phyloP scores from a whole-genome alignment of 495 filamentous ascomycete genomes.

The Aspergillus diversus region DNA sequence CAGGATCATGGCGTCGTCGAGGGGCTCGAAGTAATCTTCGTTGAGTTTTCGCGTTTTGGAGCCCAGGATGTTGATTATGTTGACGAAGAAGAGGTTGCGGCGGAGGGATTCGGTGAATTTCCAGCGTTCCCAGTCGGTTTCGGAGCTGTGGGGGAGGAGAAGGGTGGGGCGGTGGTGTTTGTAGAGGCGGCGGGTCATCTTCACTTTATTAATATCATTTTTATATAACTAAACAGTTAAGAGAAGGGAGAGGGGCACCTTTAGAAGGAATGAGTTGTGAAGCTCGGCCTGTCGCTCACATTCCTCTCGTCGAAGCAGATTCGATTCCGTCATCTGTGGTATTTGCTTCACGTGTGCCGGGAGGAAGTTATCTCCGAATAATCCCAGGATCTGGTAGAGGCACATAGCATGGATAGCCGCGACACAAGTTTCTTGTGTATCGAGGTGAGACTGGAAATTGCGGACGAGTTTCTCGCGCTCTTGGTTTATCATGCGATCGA shows the following conservation, averaged over 20 bases:
- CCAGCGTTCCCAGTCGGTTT: slow-evolving; percentile 24
- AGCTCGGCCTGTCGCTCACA: slow-evolving; percentile 12
- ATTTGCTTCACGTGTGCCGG: slow-evolving; percentile 3
- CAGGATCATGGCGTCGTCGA: slow-evolving; percentile 17
- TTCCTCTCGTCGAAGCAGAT: not conserved
- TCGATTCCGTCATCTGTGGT: not conserved
- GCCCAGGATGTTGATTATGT: slow-evolving; percentile 24
- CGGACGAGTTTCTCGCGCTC: slow-evolving; percentile 22
- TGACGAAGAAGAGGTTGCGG: slow-evolving; percentile 26
- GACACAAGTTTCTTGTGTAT: slow-evolving; percentile 21
- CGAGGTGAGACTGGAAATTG: slow-evolving; percentile 17
- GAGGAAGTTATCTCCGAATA: slow-evolving; percentile 20
- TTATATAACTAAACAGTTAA: too few species aligned
- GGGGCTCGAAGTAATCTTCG: slow-evolving; percentile 21
- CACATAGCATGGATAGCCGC: slow-evolving; percentile 25
- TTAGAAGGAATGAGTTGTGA: slow-evolving; percentile 18
- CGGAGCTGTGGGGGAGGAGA: slow-evolving; percentile 15
- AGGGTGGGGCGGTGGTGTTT: slow-evolving; percentile 11
- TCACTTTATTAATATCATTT: too few species aligned
- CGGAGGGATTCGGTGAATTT: slow-evolving; percentile 28
- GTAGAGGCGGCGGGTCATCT: slow-evolving; percentile 23
- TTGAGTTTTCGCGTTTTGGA: slow-evolving; percentile 13
- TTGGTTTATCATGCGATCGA: slow-evolving; percentile 17
- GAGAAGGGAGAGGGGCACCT: slow-evolving; percentile 10
- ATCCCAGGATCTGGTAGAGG: slow-evolving; percentile 23